Percentiles rank a stretch among this genome's conserved stretches.
Evolutionary conservation across 805 yeast species (phyloP).

Genomic region (Ogataea pini): DNA sequence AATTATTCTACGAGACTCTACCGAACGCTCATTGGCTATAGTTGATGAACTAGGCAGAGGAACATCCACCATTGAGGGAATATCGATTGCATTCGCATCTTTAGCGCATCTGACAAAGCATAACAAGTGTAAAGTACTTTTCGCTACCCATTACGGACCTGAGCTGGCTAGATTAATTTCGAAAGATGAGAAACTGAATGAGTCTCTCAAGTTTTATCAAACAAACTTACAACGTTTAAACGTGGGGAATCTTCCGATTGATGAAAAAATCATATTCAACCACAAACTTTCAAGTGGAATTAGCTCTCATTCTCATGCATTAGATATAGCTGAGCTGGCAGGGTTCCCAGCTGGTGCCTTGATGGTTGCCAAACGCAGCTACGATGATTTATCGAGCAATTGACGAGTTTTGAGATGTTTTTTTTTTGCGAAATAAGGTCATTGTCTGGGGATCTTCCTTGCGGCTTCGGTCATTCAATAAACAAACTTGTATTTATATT

Average conservation of each 20-base stretch:
- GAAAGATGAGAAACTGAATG: conserved; percentile 29
- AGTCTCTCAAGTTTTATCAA: conserved; percentile 29
- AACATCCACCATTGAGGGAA: conserved; percentile 81
- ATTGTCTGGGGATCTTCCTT: no score
- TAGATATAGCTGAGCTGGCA: conserved; percentile 73
- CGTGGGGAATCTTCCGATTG: conserved; percentile 24
- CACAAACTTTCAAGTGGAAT: conserved; percentile 66
- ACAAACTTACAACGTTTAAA: conserved; percentile 26
- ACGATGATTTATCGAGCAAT: conserved; percentile 13
- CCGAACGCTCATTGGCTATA: conserved; percentile 67
- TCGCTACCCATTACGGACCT: conserved; percentile 83
- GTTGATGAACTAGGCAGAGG: conserved; percentile 92
- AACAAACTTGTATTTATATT: no score
- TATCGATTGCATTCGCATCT: conserved; percentile 81
- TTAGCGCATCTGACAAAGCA: conserved; percentile 52
- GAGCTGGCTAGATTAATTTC: conserved; percentile 48
- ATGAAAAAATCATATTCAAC: conserved; percentile 44
- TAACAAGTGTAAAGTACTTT: conserved; percentile 71
- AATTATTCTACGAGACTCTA: conserved; percentile 63
- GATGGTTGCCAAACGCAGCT: conserved; percentile 46
- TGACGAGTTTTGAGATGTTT: no score
- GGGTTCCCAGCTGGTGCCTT: conserved; percentile 72
- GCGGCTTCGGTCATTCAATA: no score
- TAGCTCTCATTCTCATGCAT: conserved; percentile 73
- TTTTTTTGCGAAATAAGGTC: no score